A percentile compares a stretch with the other conserved stretches of the same genome.
Evolutionary conservation across 2,329 filamentous ascomycete genomes (phyloP).

Genomic region (Fusarium tanahbumbuense): DNA sequence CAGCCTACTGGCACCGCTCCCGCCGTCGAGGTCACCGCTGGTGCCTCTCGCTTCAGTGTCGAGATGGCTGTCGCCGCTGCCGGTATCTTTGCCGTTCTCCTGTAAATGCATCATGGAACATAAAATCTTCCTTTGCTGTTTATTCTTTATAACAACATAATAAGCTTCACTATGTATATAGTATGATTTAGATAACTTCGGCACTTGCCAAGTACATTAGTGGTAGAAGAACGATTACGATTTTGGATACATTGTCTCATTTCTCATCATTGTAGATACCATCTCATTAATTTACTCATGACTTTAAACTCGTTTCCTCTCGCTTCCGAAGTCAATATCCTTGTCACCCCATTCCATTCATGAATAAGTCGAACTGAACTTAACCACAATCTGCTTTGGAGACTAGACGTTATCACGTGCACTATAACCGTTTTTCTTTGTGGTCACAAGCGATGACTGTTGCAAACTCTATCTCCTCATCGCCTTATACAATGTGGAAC

Average conservation of each 20-base stretch:
- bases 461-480: conserved; percentile 20
- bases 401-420: background rate
- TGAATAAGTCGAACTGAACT: too few relatives aligned
- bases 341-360: background rate
- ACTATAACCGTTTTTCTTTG: background rate
- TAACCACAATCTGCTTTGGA: background rate
- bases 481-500: conserved; percentile 3
- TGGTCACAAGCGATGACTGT: background rate
- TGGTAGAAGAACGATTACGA: conserved; percentile 45
- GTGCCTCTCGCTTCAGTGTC: conserved; percentile 50
- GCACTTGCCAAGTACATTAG: conserved; percentile 28
- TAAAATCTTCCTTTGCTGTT: conserved; percentile 37
- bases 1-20: conserved; percentile 35
- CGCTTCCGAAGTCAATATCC: background rate
- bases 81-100: conserved; percentile 50
- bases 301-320: background rate
- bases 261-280: conserved; percentile 25
- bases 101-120: conserved; percentile 47
- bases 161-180: conserved; percentile 48
- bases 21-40: conserved; percentile 45
- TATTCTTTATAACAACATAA: conserved; percentile 43
- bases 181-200: conserved; percentile 46
- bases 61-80: conserved; percentile 48
- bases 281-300: conserved; percentile 7
- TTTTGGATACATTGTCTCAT: conserved; percentile 35